These are phyloP conservation scores for Pyricularia pennisetigena DNA, from an alignment of 2,329 filamentous ascomycete species.

Conservation along the genomic window DNA sequence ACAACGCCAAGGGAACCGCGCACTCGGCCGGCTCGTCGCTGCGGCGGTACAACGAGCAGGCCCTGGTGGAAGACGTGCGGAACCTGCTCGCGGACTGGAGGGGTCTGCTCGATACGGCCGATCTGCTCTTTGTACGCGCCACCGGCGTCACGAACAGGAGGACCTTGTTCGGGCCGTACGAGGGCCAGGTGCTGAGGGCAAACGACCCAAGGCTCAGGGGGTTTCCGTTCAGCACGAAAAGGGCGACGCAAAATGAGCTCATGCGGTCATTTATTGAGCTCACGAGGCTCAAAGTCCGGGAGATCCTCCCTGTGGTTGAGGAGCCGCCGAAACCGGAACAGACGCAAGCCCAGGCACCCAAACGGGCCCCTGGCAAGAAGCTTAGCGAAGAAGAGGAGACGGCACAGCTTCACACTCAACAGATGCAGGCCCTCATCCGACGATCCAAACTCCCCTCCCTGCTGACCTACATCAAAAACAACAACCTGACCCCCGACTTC, in stretches of 20 bases:
- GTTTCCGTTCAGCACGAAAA: conserved; percentile 86
- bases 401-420: conserved; percentile 72
- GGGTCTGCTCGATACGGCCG: conserved; percentile 69
- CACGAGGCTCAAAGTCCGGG: conserved; percentile 76
- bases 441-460: conserved; percentile 84
- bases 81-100: conserved; percentile 78
- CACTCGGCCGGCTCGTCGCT: conserved; percentile 88
- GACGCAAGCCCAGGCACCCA: conserved; percentile 15
- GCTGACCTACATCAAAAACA: conserved; percentile 72
- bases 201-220: conserved; percentile 75
- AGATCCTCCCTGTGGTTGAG: conserved; percentile 58
- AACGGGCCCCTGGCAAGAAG: conserved; percentile 44
- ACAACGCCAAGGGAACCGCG: conserved; percentile 85
- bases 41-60: conserved; percentile 88
- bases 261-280: conserved; percentile 93
- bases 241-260: conserved; percentile 87
- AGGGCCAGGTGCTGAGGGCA: conserved; percentile 70
- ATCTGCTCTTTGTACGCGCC: conserved; percentile 81
- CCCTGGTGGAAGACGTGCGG: conserved; percentile 80
- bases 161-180: conserved; percentile 85
- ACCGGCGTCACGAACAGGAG: conserved; percentile 78
- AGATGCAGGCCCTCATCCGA: conserved; percentile 78
- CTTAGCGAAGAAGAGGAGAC: conserved; percentile 76
- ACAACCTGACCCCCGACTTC: conserved; percentile 60
- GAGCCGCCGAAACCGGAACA: conserved; percentile 19